These are phyloP conservation scores for Mycena albidolilacea DNA, from an alignment of 768 basidiomycete genomes.

Conservation along the genomic window DNA sequence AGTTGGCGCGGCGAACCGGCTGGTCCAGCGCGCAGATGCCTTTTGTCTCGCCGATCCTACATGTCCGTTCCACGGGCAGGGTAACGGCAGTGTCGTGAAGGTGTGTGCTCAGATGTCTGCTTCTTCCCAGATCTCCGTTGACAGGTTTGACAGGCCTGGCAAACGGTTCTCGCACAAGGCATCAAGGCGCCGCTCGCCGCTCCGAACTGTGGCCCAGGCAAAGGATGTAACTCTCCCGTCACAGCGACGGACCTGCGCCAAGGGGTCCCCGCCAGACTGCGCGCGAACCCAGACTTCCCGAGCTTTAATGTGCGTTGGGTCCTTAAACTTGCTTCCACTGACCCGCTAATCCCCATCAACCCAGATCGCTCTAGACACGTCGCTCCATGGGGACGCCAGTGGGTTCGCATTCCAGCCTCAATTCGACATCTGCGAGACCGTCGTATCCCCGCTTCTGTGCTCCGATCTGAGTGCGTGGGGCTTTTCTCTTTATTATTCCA, in stretches of 20 bases:
- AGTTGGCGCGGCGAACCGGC: slow-evolving; percentile 36
- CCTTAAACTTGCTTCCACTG: neutral
- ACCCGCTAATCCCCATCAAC: neutral
- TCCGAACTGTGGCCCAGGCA: slow-evolving; percentile 4
- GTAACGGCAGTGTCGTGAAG: slow-evolving; percentile 53
- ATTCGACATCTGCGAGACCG: slow-evolving; percentile 23
- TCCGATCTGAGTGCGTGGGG: slow-evolving; percentile 26
- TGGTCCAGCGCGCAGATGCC: slow-evolving; percentile 39
- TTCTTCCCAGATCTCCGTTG: no score
- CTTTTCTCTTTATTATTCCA: neutral
- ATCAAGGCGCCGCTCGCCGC: slow-evolving; percentile 13
- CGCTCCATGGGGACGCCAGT: slow-evolving; percentile 33
- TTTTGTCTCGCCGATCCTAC: slow-evolving; percentile 36
- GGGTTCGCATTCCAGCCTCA: slow-evolving; percentile 21
- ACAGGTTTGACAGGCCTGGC: slow-evolving; percentile 14
- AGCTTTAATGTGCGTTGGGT: neutral
- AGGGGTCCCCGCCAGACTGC: neutral
- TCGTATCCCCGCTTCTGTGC: slow-evolving; percentile 27
- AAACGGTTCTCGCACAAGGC: slow-evolving; percentile 17
- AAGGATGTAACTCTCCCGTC: slow-evolving; percentile 21
- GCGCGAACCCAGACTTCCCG: slow-evolving; percentile 9
- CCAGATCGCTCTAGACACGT: slow-evolving; percentile 10
- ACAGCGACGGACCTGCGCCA: slow-evolving; percentile 21
- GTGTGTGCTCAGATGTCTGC: neutral
- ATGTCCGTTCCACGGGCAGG: slow-evolving; percentile 34